phyloP scores from a whole-genome alignment of 2,329 filamentous ascomycete genomes.

The Cordyceps farinosa region DNA sequence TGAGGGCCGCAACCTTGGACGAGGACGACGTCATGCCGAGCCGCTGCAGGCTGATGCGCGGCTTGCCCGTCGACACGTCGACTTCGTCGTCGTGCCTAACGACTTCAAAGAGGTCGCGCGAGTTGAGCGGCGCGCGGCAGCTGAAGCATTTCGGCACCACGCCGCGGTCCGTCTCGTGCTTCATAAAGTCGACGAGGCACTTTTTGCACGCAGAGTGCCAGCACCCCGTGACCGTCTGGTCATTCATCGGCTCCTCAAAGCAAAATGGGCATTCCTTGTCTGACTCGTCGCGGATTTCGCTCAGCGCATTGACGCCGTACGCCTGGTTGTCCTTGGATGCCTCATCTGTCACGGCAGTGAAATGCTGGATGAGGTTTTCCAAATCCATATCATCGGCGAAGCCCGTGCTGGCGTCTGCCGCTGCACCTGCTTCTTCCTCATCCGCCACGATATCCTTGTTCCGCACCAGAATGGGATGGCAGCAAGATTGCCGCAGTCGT shows the following conservation, averaged over 20 bases:
- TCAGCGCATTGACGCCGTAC: conserved; percentile 82
- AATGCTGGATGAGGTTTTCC: conserved; percentile 76
- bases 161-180: conserved; percentile 75
- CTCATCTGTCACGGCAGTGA: conserved; percentile 65
- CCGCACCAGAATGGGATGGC: conserved; percentile 84
- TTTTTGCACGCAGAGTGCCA: conserved; percentile 97
- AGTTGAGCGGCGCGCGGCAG: conserved; percentile 78
- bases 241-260: conserved; percentile 90
- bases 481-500: conserved; percentile 87
- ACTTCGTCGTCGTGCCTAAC: conserved; percentile 68
- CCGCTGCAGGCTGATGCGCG: conserved; percentile 58
- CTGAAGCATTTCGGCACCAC: conserved; percentile 81
- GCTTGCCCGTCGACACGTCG: conserved; percentile 40
- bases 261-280: conserved; percentile 92
- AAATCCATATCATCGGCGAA: conserved; percentile 96
- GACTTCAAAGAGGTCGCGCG: conserved; percentile 87
- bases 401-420: conserved; percentile 74
- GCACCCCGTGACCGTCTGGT: conserved; percentile 91
- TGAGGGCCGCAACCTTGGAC: conserved; percentile 79
- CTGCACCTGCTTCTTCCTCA: conserved; percentile 72
- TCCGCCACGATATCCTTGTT: conserved; percentile 82
- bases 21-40: conserved; percentile 67
- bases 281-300: conserved; percentile 87
- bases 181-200: conserved; percentile 85
- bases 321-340: conserved; percentile 55